Evolutionary conservation across 257 asterid species (phyloP), one percentile per base, ranked within the genome.

Genomic region (Przewalskia tangutica): DNA sequence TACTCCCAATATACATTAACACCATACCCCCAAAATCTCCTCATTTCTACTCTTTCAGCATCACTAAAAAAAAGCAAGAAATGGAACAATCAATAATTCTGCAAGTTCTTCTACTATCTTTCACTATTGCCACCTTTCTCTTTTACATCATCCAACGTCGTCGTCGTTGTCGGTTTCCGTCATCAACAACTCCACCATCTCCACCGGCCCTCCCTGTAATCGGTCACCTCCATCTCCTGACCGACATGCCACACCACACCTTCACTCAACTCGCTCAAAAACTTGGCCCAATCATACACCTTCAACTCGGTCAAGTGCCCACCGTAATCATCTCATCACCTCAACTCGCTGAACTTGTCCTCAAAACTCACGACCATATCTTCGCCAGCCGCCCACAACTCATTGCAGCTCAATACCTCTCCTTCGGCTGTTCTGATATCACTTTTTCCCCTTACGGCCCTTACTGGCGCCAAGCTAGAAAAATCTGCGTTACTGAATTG

Each of bases 371-470:
- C 5, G 90, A 88, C 34, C 82, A 79, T 42, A 55, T 80, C 3
- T 82, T 86, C 78, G 63, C 85, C 1, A 84, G 80, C 84, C 86
- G 90, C 4, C 89, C 90, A 13, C 86, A 84, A 18, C 81, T 85
- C 80, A 27, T 85, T 6, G 78, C 88, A 4, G 90, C 88, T 73
- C 84, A 84, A 67, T 83, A 81, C 84, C 83, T 85, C 5, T 83
- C 90, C 12, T 87, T 85, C 42, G 87, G 86, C 10, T 85, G 88
- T 68, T 87, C 90, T 0, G 90, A 87, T 46, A 70, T 87, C 62
- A 87, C 89, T 2, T 87, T 85, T 80, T 85, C 88, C 62, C 81
- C 70, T 8, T 85, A 87, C 84, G 88, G 90, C 8, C 88, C 90
- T 0, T 87, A 87, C 12, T 87, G 90, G 90, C 87, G 90, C 2